Evolutionary conservation across 257 asterid genomes (phyloP).

Genomic region (Lycium ferocissimum): DNA sequence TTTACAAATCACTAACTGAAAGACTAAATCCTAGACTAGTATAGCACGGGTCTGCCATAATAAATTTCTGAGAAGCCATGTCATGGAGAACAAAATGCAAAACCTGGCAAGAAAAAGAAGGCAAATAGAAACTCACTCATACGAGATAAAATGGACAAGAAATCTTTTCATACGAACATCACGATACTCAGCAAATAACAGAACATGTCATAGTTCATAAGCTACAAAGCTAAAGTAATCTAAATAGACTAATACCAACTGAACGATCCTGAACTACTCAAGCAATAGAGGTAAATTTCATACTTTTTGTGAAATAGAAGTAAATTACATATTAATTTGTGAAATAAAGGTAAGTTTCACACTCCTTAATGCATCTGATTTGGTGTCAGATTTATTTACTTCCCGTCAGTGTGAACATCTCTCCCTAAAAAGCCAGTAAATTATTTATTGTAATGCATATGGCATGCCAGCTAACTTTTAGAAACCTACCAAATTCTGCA

Average conservation of each 20-base stretch:
- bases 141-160: not conserved
- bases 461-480: not conserved
- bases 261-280: not conserved
- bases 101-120: conserved; percentile 29
- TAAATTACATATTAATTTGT: not conserved
- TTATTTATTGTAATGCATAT: not conserved
- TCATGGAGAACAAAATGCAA: conserved; percentile 37
- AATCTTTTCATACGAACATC: not conserved
- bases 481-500: conserved; percentile 42
- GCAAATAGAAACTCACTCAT: conserved; percentile 22
- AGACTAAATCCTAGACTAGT: conserved; percentile 32
- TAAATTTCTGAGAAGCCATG: conserved; percentile 31
- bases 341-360: not conserved
- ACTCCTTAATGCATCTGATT: not conserved
- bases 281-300: too few species aligned
- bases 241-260: not conserved
- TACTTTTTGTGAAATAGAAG: not conserved
- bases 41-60: conserved; percentile 32
- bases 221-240: not conserved
- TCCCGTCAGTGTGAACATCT: not conserved
- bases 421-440: not conserved
- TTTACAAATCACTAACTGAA: conserved; percentile 30
- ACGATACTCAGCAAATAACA: not conserved
- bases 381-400: not conserved
- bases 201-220: conserved; percentile 4